Evolutionary conservation across 352 stramenopile genomes (phyloP).

Genomic region (Globisporangium radiosum): DNA sequence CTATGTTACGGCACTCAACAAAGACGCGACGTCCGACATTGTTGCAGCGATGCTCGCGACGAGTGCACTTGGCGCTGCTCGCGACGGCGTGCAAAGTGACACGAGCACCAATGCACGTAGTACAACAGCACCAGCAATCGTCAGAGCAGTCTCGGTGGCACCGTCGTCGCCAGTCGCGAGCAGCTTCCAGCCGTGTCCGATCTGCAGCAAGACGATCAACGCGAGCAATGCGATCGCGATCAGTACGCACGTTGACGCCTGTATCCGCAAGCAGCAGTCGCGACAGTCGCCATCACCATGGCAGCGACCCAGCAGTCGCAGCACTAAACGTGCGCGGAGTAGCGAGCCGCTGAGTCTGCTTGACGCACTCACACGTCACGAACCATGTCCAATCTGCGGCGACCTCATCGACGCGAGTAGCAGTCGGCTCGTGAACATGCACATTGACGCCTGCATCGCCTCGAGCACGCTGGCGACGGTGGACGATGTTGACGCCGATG

Average conservation of each 20-base stretch:
- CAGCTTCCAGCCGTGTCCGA: slow-evolving; percentile 40
- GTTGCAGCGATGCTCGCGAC: slow-evolving; percentile 17
- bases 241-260: slow-evolving; percentile 60
- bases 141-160: not conserved
- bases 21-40: slow-evolving; percentile 11
- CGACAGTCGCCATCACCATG: not conserved
- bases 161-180: not conserved
- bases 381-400: slow-evolving; percentile 53
- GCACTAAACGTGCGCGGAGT: not conserved
- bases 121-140: not conserved
- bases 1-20: slow-evolving; percentile 8
- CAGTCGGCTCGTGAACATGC: slow-evolving; percentile 45
- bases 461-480: not conserved
- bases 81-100: not conserved
- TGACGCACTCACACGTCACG: slow-evolving; percentile 1
- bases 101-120: not conserved
- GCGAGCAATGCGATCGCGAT: slow-evolving; percentile 41
- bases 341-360: not conserved
- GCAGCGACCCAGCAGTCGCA: not conserved
- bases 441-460: slow-evolving; percentile 50
- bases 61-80: not conserved
- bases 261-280: slow-evolving; percentile 15
- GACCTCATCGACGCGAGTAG: slow-evolving; percentile 38
- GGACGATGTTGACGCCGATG: not conserved
- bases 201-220: slow-evolving; percentile 52